Base-by-base conservation (phyloP, 805 yeast species). In the Ogataea paraovalis region DNA sequence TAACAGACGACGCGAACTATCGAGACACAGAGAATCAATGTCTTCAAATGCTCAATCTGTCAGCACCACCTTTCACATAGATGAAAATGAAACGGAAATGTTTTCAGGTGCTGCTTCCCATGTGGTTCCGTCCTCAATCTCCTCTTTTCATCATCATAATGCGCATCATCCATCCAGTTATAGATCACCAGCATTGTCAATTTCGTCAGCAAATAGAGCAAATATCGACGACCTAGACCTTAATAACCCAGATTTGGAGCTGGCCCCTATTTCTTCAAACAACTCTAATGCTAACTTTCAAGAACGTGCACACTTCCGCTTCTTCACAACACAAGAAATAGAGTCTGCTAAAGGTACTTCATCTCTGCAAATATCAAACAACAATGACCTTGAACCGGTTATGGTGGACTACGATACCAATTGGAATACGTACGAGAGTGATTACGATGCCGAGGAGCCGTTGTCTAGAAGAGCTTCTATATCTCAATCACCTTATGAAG, bases 311-410 rank as follows among this genome's bases (percentile, higher is more conserved):
- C 72, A 82, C 46, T 92, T 94, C 69, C 78, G 81, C 51, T 92
- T 91, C 63, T 92, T 92, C 66, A 81, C 92, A 10, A 73, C 85
- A 3, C 88, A 86, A 47, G 94, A 89, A 55, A 83, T 92, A 41
- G 91, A 85, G 58, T 73, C 76, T 43, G 97, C 98, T 0, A 94
- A 87, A 45, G 97, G 97, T 41, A 71, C 92, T 1, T 87, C 97
- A 2, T 84, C 92, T 2, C 62, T 84, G 55, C 87, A 82, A 51
- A 76, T 79, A 55, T 73, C 76, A 2, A 70, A 40, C 16, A 30
- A 67, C 28, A 27, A 49, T 7, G 55, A 47, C 19, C 44, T 52
- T 14, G 50, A 51, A 14, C 61, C 22, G 10, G 72, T 75, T 28
- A 75, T 78, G 0, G 78, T 85, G 20, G 94, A 86, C 60, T 86